These are phyloP conservation scores for Flaveria ramosissima DNA, from an alignment of 129 eudicot genomes.

Conservation along the genomic window DNA sequence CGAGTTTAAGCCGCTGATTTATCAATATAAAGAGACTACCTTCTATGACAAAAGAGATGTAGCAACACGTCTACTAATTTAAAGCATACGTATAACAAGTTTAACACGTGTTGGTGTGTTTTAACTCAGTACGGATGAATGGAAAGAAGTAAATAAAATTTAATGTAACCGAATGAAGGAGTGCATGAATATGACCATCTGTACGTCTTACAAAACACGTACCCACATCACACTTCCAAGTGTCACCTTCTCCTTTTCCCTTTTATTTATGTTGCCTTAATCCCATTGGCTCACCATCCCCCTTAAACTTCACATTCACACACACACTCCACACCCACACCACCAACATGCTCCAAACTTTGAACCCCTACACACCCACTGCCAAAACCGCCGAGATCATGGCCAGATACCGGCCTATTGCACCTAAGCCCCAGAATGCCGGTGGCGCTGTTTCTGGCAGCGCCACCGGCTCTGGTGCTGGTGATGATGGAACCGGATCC, in stretches of 20 bases:
- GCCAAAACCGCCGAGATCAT: constrained; percentile 81
- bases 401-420: constrained; percentile 84
- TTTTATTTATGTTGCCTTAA: constrained; percentile 57
- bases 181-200: constrained; percentile 35
- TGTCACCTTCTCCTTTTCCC: constrained; percentile 50
- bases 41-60: too few relatives aligned
- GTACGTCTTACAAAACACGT: constrained; percentile 59
- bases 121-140: background rate
- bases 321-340: background rate
- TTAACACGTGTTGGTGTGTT: background rate
- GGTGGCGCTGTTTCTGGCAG: background rate
- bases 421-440: constrained; percentile 59
- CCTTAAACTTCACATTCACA: constrained; percentile 32
- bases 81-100: too few relatives aligned
- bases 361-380: constrained; percentile 48
- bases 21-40: too few relatives aligned
- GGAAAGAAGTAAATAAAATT: background rate
- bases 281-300: constrained; percentile 49
- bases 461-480: background rate
- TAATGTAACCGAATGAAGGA: constrained; percentile 17
- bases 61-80: background rate
- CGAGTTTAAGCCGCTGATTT: too few relatives aligned
- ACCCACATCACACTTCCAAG: constrained; percentile 65
- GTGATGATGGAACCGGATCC: constrained; percentile 3
- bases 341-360: constrained; percentile 56